These are phyloP conservation scores for Alloteropsis semialata DNA, from an alignment of 176 grass and related monocot genomes.

Conservation along the genomic window DNA sequence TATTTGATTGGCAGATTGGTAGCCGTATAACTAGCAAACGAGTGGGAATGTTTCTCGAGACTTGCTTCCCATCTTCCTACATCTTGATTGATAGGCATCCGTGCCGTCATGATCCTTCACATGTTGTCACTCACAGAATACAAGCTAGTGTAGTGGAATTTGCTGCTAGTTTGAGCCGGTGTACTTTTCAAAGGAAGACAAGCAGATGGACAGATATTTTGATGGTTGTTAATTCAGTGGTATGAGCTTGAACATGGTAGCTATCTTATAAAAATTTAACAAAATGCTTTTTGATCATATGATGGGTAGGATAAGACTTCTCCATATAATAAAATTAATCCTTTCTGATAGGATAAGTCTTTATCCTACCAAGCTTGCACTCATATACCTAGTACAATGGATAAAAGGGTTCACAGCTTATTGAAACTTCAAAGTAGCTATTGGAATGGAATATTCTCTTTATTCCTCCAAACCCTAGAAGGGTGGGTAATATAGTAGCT, in stretches of 20 bases:
- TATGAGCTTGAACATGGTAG: slow-evolving; percentile 36
- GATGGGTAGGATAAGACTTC: slow-evolving; percentile 7
- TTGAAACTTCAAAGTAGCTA: slow-evolving; percentile 22
- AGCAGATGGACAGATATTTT: slow-evolving; percentile 62
- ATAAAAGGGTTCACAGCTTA: neutral
- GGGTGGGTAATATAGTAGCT: too few relatives aligned
- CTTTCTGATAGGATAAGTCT: neutral
- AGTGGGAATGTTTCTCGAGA: slow-evolving; percentile 63
- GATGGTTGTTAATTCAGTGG: slow-evolving; percentile 71
- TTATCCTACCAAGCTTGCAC: slow-evolving; percentile 2
- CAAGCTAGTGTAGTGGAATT: slow-evolving; percentile 75
- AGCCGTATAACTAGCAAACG: slow-evolving; percentile 93
- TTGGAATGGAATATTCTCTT: too few relatives aligned
- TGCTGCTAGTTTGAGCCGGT: slow-evolving; percentile 46
- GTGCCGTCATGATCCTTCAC: slow-evolving; percentile 90
- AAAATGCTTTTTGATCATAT: slow-evolving; percentile 12
- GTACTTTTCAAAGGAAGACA: slow-evolving; percentile 47
- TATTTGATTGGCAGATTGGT: slow-evolving; percentile 71
- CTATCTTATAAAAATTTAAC: slow-evolving; percentile 19
- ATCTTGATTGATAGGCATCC: slow-evolving; percentile 83
- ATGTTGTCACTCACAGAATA: slow-evolving; percentile 84
- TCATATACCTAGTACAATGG: neutral
- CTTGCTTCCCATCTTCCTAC: slow-evolving; percentile 71
- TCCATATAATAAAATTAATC: slow-evolving; percentile 1
- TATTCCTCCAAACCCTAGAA: too few relatives aligned